phyloP scores from a whole-genome alignment of 495 filamentous ascomycete genomes.

The Lophiotrema nucula region DNA sequence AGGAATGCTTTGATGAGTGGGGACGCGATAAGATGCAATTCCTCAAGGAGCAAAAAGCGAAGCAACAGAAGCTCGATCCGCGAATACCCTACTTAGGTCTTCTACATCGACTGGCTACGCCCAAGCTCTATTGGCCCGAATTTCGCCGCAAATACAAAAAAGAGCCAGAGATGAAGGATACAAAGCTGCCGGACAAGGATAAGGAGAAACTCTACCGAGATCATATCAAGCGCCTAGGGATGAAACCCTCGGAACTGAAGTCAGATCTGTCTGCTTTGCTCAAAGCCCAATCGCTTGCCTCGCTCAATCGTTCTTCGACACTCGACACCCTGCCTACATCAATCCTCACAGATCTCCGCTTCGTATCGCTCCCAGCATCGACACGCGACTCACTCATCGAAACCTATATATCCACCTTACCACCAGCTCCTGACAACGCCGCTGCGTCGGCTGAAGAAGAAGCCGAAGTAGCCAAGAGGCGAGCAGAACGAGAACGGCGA shows the following conservation, averaged over 20 bases:
- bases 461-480: conserved; percentile 57
- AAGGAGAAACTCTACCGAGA: conserved; percentile 90
- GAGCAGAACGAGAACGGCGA: conserved; percentile 62
- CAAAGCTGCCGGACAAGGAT: conserved; percentile 76
- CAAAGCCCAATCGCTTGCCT: conserved; percentile 61
- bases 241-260: conserved; percentile 70
- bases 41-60: conserved; percentile 68
- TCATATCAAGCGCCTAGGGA: conserved; percentile 73
- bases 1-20: conserved; percentile 82
- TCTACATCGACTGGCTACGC: conserved; percentile 73
- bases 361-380: conserved; percentile 69
- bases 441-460: conserved; percentile 56
- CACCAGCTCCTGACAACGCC: conserved; percentile 58
- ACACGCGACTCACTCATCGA: conserved; percentile 72
- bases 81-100: conserved; percentile 80
- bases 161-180: conserved; percentile 75
- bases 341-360: conserved; percentile 74
- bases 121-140: conserved; percentile 94
- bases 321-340: conserved; percentile 63
- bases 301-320: conserved; percentile 65
- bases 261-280: conserved; percentile 77
- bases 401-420: conserved; percentile 71
- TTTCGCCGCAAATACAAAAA: conserved; percentile 89
- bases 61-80: conserved; percentile 81
- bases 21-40: conserved; percentile 66